Percentiles rank a stretch among this genome's conserved stretches.
These are phyloP conservation scores for Anthostomella pinea DNA, from an alignment of 2,329 filamentous ascomycete genomes.

Conservation along the genomic window DNA sequence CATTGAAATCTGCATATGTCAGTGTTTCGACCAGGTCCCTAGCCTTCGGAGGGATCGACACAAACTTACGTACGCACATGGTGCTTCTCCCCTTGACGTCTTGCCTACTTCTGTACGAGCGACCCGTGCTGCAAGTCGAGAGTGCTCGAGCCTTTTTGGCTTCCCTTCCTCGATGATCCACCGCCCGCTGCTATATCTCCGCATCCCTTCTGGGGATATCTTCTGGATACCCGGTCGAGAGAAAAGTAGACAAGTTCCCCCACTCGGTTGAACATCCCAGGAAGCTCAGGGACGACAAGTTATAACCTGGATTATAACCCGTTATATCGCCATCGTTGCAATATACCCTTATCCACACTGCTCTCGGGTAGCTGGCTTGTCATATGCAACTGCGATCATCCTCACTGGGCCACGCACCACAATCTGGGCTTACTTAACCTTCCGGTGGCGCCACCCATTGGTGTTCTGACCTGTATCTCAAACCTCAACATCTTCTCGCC, in stretches of 20 bases:
- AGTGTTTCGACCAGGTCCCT: slow-evolving; percentile 11
- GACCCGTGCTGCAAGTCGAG: slow-evolving; percentile 20
- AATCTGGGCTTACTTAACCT: slow-evolving; percentile 16
- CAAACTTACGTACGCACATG: neutral
- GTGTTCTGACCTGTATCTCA: neutral
- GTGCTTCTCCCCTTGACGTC: slow-evolving; percentile 22
- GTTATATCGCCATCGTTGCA: slow-evolving; percentile 21
- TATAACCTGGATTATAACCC: slow-evolving; percentile 1
- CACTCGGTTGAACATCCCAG: slow-evolving; percentile 12
- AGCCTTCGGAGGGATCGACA: slow-evolving; percentile 16
- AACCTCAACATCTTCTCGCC: neutral
- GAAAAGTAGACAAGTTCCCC: slow-evolving; percentile 7
- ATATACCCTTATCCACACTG: slow-evolving; percentile 21
- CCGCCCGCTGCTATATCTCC: slow-evolving; percentile 13
- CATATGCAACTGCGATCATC: slow-evolving; percentile 16
- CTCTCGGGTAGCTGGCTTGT: slow-evolving; percentile 11
- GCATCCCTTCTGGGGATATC: slow-evolving; percentile 13
- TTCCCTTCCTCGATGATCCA: slow-evolving; percentile 21
- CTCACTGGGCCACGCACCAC: slow-evolving; percentile 11
- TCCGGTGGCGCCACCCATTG: slow-evolving; percentile 3
- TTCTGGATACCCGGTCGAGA: slow-evolving; percentile 10
- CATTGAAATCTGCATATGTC: slow-evolving; percentile 9
- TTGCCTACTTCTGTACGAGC: slow-evolving; percentile 25
- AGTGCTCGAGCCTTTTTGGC: slow-evolving; percentile 19
- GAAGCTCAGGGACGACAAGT: slow-evolving; percentile 13